Conservation (phyloP, 1,139 yeast genomes). For the Candida anutae region DNA sequence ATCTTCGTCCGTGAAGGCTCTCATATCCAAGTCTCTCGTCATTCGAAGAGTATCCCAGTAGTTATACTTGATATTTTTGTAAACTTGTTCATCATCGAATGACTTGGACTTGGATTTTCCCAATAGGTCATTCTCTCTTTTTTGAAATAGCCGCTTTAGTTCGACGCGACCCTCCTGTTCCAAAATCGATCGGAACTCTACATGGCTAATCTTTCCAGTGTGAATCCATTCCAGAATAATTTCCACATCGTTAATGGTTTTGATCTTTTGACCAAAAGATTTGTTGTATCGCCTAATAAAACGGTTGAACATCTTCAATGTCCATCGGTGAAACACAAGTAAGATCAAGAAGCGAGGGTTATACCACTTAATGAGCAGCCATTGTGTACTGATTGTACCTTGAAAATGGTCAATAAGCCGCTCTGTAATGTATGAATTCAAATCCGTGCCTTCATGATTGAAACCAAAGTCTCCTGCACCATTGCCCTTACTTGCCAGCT, state of each 20-base stretch:
- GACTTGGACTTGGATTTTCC: constrained; percentile 1
- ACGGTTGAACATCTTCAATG: constrained; percentile 28
- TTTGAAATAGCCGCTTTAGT: constrained; percentile 3
- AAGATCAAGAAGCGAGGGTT: constrained; percentile 17
- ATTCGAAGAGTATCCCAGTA: constrained; percentile 30
- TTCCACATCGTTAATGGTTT: constrained; percentile 15
- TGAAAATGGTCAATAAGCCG: constrained; percentile 19
- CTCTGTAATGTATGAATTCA: constrained; percentile 17
- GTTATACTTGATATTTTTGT: constrained; percentile 19
- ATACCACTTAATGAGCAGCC: constrained; percentile 17
- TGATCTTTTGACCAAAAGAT: constrained; percentile 10
- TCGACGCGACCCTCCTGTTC: constrained; percentile 7
- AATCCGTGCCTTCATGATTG: too few species aligned
- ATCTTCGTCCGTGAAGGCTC: constrained; percentile 8
- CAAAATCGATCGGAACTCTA: constrained; percentile 1
- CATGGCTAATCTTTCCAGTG: neutral
- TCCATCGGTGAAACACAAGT: constrained; percentile 29
- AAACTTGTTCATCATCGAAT: constrained; percentile 10
- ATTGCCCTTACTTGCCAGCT: too few species aligned
- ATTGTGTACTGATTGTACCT: constrained; percentile 9
- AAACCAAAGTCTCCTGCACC: too few species aligned
- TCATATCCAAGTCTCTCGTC: constrained; percentile 24
- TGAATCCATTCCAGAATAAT: constrained; percentile 17
- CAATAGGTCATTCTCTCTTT: too few species aligned
- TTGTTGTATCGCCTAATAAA: constrained; percentile 26